Evolutionary conservation across 164 flowering plant species (phyloP), one percentile per base, ranked within the genome.

Genomic region (Nelumbo lutea): DNA sequence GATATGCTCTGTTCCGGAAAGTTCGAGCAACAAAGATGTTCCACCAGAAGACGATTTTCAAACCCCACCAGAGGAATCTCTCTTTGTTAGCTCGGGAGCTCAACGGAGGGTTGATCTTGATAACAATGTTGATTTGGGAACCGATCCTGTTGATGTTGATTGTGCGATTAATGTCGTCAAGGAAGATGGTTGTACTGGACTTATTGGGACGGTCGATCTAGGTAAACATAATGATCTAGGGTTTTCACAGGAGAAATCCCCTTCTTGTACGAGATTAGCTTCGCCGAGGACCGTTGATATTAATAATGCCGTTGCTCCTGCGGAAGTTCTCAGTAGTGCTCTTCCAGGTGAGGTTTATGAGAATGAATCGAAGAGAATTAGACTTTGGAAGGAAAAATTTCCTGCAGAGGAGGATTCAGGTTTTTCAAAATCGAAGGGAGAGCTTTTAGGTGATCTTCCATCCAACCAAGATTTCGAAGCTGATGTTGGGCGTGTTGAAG

Each of bases 1-100:
- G 3, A 75, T 81, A 66, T 56, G 75, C 7, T 73, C 79, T 68
- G 69, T 14, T 14, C 76, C 78, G 43, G 78, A 74, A 27, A 69
- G 64, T 43, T 43, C 68, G 43, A 14, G 15, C 6, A 64, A 43
- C 11, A 14, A 45, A 7, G 63, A 9, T 5, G 43, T 3, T 38
- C 1, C 61, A 1, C 41, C 3, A 38, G 48, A 14, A 9, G 77
- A 79, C 39, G 72, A 66, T 63, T 77, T 68, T 65, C 68, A 62
- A 9, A 79, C 75, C 42, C 75, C 82, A 51, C 79, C 76, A 3
- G 79, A 79, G 55, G 64, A 51, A 6, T 7, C 14, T 47, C 38
- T 42, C 4, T 39, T 48, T 9, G 10, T 13, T 60, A 51, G 62
- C 73, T 61, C 74, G 9, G 44, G 44, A 2, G 74, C 27, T 27